Percentiles rank a stretch among this genome's conserved stretches.
Conservation (phyloP, 2,329 filamentous ascomycete genomes). For the Rhinocladiella similis region DNA sequence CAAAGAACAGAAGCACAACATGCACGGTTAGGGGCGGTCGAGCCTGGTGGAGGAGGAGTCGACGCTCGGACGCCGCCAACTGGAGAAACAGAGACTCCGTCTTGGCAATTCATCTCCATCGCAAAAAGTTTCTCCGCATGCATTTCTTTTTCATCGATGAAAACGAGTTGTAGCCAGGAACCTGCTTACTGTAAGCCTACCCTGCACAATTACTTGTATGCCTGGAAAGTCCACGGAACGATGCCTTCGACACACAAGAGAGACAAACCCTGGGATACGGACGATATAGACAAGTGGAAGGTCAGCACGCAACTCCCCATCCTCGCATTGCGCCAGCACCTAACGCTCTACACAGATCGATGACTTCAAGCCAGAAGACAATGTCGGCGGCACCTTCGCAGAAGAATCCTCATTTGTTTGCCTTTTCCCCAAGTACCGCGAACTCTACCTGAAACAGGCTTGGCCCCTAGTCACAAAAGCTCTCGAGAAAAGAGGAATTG, state of each 20-base stretch:
- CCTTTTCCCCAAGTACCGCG: slow-evolving; percentile 93
- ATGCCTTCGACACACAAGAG: slow-evolving; percentile 90
- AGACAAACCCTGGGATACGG: slow-evolving; percentile 93
- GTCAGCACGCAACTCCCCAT: slow-evolving; percentile 38
- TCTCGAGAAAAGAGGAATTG: slow-evolving; percentile 83
- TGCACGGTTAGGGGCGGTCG: too few species aligned
- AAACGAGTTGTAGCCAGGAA: too few species aligned
- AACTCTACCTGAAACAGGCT: slow-evolving; percentile 86
- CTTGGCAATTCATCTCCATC: not conserved
- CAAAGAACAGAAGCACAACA: too few species aligned
- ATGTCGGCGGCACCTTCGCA: slow-evolving; percentile 78
- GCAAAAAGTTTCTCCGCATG: not conserved
- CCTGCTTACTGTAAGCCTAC: too few species aligned
- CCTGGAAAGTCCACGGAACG: not conserved
- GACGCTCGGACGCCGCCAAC: too few species aligned
- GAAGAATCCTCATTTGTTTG: slow-evolving; percentile 87
- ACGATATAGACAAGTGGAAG: slow-evolving; percentile 97
- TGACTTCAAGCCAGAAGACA: slow-evolving; percentile 81
- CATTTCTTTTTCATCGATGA: not conserved
- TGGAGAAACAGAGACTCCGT: not conserved
- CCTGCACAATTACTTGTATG: too few species aligned
- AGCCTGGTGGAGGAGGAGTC: too few species aligned
- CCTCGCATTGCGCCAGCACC: not conserved
- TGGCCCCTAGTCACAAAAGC: slow-evolving; percentile 90
- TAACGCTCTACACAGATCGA: slow-evolving; percentile 59